These are phyloP conservation scores for Aureococcus anophagefferens DNA, from an alignment of 108 stramenopile genomes.

Conservation along the genomic window DNA sequence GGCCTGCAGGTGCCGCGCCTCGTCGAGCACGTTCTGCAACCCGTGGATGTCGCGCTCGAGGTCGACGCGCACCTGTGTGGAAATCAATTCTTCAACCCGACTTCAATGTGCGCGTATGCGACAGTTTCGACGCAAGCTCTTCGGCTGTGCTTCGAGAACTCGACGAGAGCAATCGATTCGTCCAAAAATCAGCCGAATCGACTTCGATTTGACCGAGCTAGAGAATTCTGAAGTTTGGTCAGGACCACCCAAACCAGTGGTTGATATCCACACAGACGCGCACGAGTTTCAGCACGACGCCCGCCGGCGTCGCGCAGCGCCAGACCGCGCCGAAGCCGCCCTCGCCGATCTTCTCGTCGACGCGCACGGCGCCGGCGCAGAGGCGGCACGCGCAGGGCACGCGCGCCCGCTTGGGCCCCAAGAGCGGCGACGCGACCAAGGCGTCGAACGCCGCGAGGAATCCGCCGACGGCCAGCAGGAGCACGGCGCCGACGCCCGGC, in stretches of 20 bases:
- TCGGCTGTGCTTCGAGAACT: too few species aligned
- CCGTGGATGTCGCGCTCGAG: background rate
- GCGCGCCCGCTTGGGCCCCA: background rate
- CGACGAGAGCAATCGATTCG: too few species aligned
- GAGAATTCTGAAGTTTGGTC: too few species aligned
- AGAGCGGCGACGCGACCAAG: background rate
- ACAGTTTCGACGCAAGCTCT: too few species aligned
- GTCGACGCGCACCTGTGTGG: background rate
- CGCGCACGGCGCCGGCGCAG: background rate
- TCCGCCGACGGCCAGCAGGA: background rate
- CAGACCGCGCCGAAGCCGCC: background rate
- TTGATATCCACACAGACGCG: too few species aligned
- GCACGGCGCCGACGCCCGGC: background rate
- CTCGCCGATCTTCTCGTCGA: background rate
- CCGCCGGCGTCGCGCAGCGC: background rate
- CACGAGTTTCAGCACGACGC: background rate
- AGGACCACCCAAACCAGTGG: too few species aligned
- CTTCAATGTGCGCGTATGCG: too few species aligned
- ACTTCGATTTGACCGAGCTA: too few species aligned
- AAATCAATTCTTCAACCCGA: too few species aligned
- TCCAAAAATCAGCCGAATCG: too few species aligned
- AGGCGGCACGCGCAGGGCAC: background rate
- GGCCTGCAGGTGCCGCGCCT: background rate
- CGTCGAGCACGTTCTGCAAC: background rate
- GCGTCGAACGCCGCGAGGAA: background rate